A percentile compares a stretch with the other conserved stretches of the same genome.
These are phyloP conservation scores for Pythium graminicola DNA, from an alignment of 352 stramenopile genomes.

Conservation along the genomic window DNA sequence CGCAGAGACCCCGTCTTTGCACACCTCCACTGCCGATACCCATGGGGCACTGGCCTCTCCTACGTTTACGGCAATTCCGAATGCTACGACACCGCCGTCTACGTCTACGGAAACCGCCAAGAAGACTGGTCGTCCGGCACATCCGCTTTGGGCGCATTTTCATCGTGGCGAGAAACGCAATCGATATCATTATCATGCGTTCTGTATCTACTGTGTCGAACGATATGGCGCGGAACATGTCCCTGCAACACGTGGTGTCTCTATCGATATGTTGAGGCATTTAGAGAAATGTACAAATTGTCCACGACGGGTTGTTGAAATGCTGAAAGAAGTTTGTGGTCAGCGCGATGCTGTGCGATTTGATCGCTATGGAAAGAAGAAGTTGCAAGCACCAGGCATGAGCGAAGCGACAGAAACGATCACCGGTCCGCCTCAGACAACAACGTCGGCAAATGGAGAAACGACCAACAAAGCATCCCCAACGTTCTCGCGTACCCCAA, in stretches of 20 bases:
- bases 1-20: neutral
- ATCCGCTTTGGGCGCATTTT: slow-evolving; percentile 78
- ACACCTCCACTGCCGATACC: neutral
- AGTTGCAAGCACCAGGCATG: slow-evolving; percentile 17
- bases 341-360: slow-evolving; percentile 37
- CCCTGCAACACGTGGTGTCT: slow-evolving; percentile 66
- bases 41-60: neutral
- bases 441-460: neutral
- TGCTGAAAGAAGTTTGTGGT: slow-evolving; percentile 51
- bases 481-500: too few species aligned
- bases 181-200: slow-evolving; percentile 80
- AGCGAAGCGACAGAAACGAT: neutral
- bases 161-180: slow-evolving; percentile 82
- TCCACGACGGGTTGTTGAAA: slow-evolving; percentile 52
- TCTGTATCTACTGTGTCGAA: slow-evolving; percentile 72
- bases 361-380: slow-evolving; percentile 33
- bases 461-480: too few species aligned
- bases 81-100: neutral
- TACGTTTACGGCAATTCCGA: slow-evolving; percentile 8
- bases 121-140: slow-evolving; percentile 60
- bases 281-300: slow-evolving; percentile 67
- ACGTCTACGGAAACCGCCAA: slow-evolving; percentile 20
- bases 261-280: slow-evolving; percentile 75
- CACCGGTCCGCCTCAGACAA: neutral
- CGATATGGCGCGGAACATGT: slow-evolving; percentile 48